Evolutionary conservation across 1,284 basidiomycete genomes (phyloP), one percentile per base, ranked within the genome.

Genomic region (Microbotryum violaceum): DNA sequence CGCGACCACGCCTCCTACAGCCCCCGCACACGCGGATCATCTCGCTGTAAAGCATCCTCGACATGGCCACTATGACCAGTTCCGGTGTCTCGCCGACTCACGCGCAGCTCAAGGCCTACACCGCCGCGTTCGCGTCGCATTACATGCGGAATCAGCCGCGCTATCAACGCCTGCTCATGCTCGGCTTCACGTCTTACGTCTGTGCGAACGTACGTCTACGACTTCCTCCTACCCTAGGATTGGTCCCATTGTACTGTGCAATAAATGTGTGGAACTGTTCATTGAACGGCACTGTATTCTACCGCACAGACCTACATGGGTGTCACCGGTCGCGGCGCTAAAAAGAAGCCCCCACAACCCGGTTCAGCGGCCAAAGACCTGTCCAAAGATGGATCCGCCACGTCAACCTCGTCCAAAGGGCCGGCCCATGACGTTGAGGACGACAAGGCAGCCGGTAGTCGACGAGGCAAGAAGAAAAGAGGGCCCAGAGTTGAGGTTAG

Each of bases 401-500:
- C 23, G 18, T 4, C 21, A 21, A 42, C 20, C 14, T 7, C 47
- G 29, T 33, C 12, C 12, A 4, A 29, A 10, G 53, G 45, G 8
- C 31, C 51, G 45, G 58, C 3, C 20, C 50, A 27, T 1, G 60
- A 47, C 29, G 61, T 55, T 7, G 44, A 60, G n/a, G 72, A 70
- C 4, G 64, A 70, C 27, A 55, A 61, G 14, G 61, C 31, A 54
- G 66, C n/a, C 50, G 59, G 10, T 42, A 18, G 12, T 42, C 37
- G 65, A 65, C 31, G 63, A 62, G n/a, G 61, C 66, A 18, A 53
- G 69, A 31, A 66, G 65, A 48, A 64, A 37, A 33, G 60, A 18
- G 66, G 61, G 2, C 64, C 64, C 4, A n/a, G 64, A 44, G 66
- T 67, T 31, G 66, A 67, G 57, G 65, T 62, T 27, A 25, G 65